Evolutionary conservation across 23 red algal species (phyloP), one percentile per base, ranked within the genome.

Genomic region (Cyanidiococcus yangmingshanensis): DNA sequence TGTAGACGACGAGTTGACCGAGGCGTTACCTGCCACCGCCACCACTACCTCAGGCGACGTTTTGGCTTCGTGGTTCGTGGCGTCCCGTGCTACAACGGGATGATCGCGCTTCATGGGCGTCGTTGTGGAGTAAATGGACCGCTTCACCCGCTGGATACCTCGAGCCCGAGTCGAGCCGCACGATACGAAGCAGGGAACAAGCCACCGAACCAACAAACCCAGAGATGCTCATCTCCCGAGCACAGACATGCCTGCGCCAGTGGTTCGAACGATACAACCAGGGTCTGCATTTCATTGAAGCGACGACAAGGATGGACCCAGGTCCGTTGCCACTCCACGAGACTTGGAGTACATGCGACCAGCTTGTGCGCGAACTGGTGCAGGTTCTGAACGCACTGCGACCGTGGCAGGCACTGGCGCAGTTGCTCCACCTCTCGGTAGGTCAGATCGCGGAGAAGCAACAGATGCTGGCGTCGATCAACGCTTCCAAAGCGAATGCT

Each of bases 361-460:
- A 21, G 12, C 7, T 54, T 7, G 12, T 71, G 15, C 63, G 32
- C 12, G 21, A 12, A 3, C 63, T 71, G 12, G n/a, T 71, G 63
- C 63, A 71, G 63, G 12, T 2, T 7, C 27, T 71, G 63, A 71
- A 71, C 32, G 63, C 63, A 7, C 32, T 71, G 7, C 63, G 63
- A 3, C 12, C 63, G 12, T 71, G 63, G 63, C 63, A 71, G 63
- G 63, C 63, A 35, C 12, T 7, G n/a, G 3, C 32, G 12, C 63
- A 71, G 63, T 29, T 71, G 12, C 16, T 71, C 3, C 27, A 35
- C 21, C 63, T 32, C 3, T 35, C 32, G 12, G 7, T 71, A 7
- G 21, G 27, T 25, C 63, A 71, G 27, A 7, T 71, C n/a, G 63
- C 3, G n/a, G 63, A 3, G 3, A 71, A 17, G 63, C 63, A 30